Base-by-base conservation (phyloP, 163 green algal genomes). In the Scenedesmus sp. region DNA sequence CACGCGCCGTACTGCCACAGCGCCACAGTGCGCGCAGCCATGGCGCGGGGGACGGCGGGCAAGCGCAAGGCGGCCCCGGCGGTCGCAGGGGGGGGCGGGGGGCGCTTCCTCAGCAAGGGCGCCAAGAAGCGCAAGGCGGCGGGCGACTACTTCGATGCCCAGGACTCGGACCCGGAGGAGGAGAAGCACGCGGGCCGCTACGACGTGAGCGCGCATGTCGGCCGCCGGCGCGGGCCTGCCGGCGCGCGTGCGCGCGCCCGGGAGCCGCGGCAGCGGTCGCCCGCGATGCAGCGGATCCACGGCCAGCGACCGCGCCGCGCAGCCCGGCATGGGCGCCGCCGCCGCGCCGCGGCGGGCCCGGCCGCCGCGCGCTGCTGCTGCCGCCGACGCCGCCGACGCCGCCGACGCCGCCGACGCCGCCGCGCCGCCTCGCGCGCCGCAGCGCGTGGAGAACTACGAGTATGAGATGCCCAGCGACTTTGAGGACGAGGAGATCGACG, bases 401-500 rank as follows among this genome's bases (percentile, higher is more conserved):
- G 5, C n/a, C 10, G 51, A 60, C 51, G 18, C 51, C 6, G 9
- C n/a, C n/a, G n/a, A n/a, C n/a, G n/a, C n/a, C n/a, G 9, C n/a
- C 51, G 22, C 51, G 51, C 51, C 6, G 22, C 51, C 60, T 62
- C 13, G 24, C 67, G 26, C 63, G 20, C n/a, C 76, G 84, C 91
- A 97, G 93, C 33, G 67, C 22, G 91, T 95, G 20, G 92, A 95
- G 2, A 94, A 91, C 66, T 96, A 95, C 63, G 91, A 97, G 79
- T 97, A 97, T 67, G 89, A 96, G 80, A 70, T 96, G 65, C 92
- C 92, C 0, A 87, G 75, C 0, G 89, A 96, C 73, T 97, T 96
- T 86, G 94, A 98, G 69, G 94, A 97, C 31, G 94, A 98, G 78
- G 94, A 98, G 70, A 98, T 98, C 33, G 92, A 97, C 36, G 94